Base-by-base conservation (phyloP, 495 filamentous ascomycete genomes). In the Penicillium egyptiacum region DNA sequence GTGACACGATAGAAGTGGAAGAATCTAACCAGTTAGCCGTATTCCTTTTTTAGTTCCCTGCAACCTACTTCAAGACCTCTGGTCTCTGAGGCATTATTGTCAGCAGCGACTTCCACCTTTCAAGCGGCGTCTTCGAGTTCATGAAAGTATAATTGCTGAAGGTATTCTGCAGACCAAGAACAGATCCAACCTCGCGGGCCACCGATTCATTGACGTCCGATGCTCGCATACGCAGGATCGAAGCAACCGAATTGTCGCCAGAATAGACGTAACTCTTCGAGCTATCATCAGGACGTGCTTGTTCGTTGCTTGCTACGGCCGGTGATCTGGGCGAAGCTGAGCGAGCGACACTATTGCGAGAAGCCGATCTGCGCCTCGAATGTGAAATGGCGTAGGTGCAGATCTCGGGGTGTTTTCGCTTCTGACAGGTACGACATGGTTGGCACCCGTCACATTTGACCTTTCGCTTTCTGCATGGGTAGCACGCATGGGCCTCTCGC, bases 151-250 rank as follows among this genome's bases (percentile, higher is more conserved):
- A 92, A 30, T 82, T 86, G 20, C 81, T 81, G 20, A 76, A 78
- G 17, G 88, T 88, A 59, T 89, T 90, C 61, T 90, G 86, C 14
- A 91, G 77, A 11, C 88, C 88, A 20, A 92, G 81, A 8, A 91
- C 69, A 16, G 72, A 71, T 0, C 66, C 64, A 9, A 68, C 60
- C 8, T 75, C 70, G 0, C 61, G 63, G 8, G 68, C 63, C 64
- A 74, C 63, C 3, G 68, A 66, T 20, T 66, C 69, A 59, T 84
- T 52, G 80, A 85, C 54, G 84, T 81, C 76, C 83, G 87, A 72
- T 79, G 85, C 63, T 7, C 67, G 58, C 19, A 59, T 51, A 5
- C 69, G 70, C 43, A 73, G 52, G 3, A 73, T 70, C 2, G 72
- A 75, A 4, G 70, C 62, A 3, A 75, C 55, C 10, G 69, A 73